Conservation (phyloP, 2,329 filamentous ascomycete species). For the Colletotrichum tofieldiae region DNA sequence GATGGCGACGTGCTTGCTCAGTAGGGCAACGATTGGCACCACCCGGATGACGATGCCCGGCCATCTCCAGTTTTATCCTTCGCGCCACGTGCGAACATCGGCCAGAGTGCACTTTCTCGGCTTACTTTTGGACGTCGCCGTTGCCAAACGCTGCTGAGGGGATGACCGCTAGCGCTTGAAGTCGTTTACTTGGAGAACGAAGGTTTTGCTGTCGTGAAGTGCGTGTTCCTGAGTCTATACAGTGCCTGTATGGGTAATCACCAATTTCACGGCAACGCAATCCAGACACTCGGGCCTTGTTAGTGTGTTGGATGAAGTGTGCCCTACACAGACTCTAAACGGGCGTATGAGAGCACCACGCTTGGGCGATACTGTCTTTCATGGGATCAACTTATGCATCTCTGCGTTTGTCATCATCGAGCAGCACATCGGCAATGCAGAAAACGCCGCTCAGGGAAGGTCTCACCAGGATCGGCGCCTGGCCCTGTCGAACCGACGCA, state of each 20-base stretch:
- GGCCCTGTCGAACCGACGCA: slow-evolving; percentile 12
- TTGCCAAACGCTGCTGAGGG: not conserved
- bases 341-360: not conserved
- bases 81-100: slow-evolving; percentile 17
- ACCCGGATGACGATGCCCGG: not conserved
- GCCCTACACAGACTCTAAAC: slow-evolving; percentile 10
- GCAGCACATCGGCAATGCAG: not conserved
- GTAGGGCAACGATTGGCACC: slow-evolving; percentile 16
- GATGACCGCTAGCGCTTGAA: not conserved
- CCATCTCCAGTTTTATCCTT: slow-evolving; percentile 15
- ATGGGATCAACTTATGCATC: slow-evolving; percentile 1
- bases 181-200: not conserved
- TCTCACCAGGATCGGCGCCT: not conserved
- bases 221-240: not conserved
- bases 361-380: not conserved
- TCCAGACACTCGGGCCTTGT: not conserved
- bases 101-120: not conserved
- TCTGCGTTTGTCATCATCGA: not conserved
- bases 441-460: not conserved
- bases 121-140: not conserved
- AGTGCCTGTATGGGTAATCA: slow-evolving; percentile 2
- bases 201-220: not conserved
- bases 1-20: slow-evolving; percentile 25
- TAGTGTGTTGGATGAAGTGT: not conserved
- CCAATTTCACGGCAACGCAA: slow-evolving; percentile 5